Percentiles rank a stretch among this genome's conserved stretches.
These are phyloP conservation scores for Debaryomyces psychrophilus DNA, from an alignment of 1,139 yeast species.

Conservation along the genomic window DNA sequence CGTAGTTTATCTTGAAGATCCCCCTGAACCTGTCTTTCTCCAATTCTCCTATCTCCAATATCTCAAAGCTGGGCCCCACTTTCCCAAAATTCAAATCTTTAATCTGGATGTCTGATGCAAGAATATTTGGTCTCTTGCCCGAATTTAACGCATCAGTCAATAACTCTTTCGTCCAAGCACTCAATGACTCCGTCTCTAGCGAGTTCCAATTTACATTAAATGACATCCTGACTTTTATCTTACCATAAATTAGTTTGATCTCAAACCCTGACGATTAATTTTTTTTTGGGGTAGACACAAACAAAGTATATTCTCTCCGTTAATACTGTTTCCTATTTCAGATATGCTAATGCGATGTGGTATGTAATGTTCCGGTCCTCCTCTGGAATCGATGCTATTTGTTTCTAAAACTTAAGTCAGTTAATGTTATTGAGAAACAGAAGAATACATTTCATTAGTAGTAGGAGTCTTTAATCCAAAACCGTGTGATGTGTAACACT, in stretches of 20 bases:
- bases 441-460: not conserved
- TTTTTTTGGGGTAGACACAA: not conserved
- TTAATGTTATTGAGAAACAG: not conserved
- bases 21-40: conserved; percentile 83
- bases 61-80: conserved; percentile 77
- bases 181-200: conserved; percentile 69
- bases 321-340: not conserved
- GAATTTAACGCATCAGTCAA: conserved; percentile 78
- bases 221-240: conserved; percentile 52
- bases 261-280: conserved; percentile 1
- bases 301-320: not conserved
- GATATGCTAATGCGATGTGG: not conserved
- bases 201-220: conserved; percentile 81
- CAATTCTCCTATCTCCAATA: conserved; percentile 82
- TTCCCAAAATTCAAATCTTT: conserved; percentile 79
- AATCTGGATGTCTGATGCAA: conserved; percentile 74
- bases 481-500: conserved; percentile 6
- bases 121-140: conserved; percentile 72
- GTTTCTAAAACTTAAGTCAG: not conserved
- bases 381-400: not conserved
- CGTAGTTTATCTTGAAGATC: conserved; percentile 77
- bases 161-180: conserved; percentile 67
- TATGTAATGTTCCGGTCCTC: not conserved
- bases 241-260: not conserved
- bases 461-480: not conserved